Evolutionary conservation across 2,329 filamentous ascomycete genomes (phyloP), one percentile per base, ranked within the genome.

Genomic region (Neonectria faginata): DNA sequence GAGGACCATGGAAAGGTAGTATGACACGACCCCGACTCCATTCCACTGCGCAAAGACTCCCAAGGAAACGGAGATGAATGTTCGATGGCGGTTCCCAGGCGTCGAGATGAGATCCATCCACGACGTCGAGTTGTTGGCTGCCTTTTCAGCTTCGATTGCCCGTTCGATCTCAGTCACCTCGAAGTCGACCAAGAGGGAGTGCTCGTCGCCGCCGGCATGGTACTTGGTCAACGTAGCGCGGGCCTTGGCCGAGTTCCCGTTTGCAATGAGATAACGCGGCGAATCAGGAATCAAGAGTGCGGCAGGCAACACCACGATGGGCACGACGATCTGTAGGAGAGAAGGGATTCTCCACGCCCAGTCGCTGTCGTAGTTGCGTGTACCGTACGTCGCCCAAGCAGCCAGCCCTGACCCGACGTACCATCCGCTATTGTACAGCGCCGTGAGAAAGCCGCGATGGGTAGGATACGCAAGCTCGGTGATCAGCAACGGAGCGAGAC

Each of bases 311-410:
- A 53, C 61, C 16, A 67, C 9, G 3, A 58, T 9, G n/a, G 65
- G 65, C 5, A 81, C 78, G 48, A 73, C 75, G 5, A 61, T 42
- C 67, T 85, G 83, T 4, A 86, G 75, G 10, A 83, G 73, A 16
- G 82, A 84, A 5, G 83, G 83, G 14, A 83, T 74, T 33, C 83
- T 78, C 82, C 83, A 85, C 25, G 80, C 77, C 82, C 81, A 83
- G 62, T 48, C 33, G 18, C 50, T 39, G 31, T 27, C 52, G 52
- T 57, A 57, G 27, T 66, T 57, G 16, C 60, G 61, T 2, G 66
- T 67, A 11, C 66, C 66, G 12, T 52, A 67, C 1, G 66, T 67
- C 8, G 51, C 36, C 66, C 66, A 67, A 1, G 66, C 66, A 12
- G 66, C 66, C 10, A 67, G 39, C 6, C 63, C 29, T 3, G 56